Base-by-base conservation (phyloP, 768 basidiomycete species). In the Trametes punicea region DNA sequence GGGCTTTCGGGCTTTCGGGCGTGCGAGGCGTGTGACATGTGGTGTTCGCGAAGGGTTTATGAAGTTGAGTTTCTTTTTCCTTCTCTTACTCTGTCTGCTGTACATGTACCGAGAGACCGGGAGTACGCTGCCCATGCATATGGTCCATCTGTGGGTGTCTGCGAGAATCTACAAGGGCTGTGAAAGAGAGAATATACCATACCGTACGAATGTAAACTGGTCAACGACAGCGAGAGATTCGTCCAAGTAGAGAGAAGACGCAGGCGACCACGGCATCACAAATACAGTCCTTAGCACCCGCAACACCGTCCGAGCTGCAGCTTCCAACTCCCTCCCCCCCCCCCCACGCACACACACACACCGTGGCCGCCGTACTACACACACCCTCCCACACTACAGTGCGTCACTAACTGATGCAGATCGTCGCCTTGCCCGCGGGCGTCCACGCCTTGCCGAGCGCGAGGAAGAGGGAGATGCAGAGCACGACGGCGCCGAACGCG, bases 371-470 rank as follows among this genome's bases (percentile, higher is more conserved):
- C 1, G n/a, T 36, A 1, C 31, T 8, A 31, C 8, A 7, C 8
- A 1, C 31, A 7, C 31, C 8, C 31, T 13, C 2, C 13, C 13
- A 31, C 31, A 7, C 18, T 42, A 13, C 46, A 40, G 39, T 2
- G 13, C 34, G 11, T 6, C 45, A 41, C 72, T 77, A 90, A 51
- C 25, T 26, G 8, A 79, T 69, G 73, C 90, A 92, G 47, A 90
- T 85, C 73, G 82, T 90, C 13, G 83, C 80, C 40, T 81, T 75
- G 51, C 87, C 88, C 65, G 85, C 83, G 13, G 75, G 75, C 39
- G 83, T 85, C 88, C 88, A 94, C 44, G 84, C 81, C 70, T 93
- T 93, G 5, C 77, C 73, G 23, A 97, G 70, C 8, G 91, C 90
- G 39, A 94, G 75, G 52, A 82, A 80, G 20, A 94, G 78, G 31